Evolutionary conservation across 73 alveolate genomes (phyloP).

Genomic region (Blepharisma stoltei): DNA sequence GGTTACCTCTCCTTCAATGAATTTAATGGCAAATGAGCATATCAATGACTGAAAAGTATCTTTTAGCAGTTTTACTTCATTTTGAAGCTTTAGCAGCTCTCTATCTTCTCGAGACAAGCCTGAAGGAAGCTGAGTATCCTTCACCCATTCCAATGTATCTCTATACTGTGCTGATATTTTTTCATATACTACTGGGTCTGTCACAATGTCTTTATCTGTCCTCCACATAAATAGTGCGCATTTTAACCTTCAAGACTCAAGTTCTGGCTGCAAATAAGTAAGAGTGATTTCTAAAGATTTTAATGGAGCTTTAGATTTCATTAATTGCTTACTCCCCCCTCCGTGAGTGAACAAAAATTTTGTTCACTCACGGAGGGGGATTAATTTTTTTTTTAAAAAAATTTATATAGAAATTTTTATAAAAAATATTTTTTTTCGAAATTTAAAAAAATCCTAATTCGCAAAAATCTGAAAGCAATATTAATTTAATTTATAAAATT

Average conservation of each 20-base stretch:
- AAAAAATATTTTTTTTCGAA: too few species aligned
- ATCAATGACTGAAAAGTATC: neutral
- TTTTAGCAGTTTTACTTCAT: neutral
- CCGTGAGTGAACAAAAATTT: too few species aligned
- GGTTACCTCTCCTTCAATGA: neutral
- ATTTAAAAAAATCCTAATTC: too few species aligned
- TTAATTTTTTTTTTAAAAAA: too few species aligned
- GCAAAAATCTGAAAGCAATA: too few species aligned
- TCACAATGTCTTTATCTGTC: neutral
- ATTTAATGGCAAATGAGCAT: neutral
- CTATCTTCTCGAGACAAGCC: neutral
- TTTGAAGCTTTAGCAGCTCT: neutral
- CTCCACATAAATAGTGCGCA: neutral
- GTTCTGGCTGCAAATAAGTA: slow-evolving; percentile 11
- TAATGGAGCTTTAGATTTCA: neutral
- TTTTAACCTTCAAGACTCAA: slow-evolving; percentile 3
- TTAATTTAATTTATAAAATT: too few species aligned
- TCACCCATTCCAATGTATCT: slow-evolving; percentile 7
- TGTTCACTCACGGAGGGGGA: too few species aligned
- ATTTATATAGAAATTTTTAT: too few species aligned
- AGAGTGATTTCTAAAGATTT: neutral
- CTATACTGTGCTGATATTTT: slow-evolving; percentile 2
- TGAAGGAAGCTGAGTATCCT: neutral
- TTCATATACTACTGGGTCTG: slow-evolving; percentile 11
- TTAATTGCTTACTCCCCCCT: too few species aligned